Evolutionary conservation across 164 flowering plant genomes (phyloP).

Genomic region (Berberis thunbergii): DNA sequence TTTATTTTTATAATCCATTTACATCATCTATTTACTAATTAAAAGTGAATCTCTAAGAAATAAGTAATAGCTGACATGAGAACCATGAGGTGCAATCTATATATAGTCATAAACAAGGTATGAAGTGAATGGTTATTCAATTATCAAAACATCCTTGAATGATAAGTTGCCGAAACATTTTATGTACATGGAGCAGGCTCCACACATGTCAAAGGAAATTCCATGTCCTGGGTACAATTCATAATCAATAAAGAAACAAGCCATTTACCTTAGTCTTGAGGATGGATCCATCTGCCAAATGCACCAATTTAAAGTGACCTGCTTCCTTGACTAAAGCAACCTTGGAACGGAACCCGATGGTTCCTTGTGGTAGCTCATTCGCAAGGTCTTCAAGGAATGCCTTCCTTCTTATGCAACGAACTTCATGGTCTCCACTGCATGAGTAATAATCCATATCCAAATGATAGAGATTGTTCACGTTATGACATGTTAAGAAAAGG

Average conservation of each 20-base stretch:
- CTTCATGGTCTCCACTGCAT: slow-evolving; percentile 36
- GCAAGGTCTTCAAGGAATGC: slow-evolving; percentile 43
- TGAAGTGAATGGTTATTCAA: too few relatives aligned
- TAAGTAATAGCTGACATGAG: too few relatives aligned
- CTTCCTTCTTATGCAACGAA: slow-evolving; percentile 46
- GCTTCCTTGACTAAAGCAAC: slow-evolving; percentile 52
- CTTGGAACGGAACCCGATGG: slow-evolving; percentile 64
- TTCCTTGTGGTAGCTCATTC: slow-evolving; percentile 55
- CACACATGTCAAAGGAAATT: too few relatives aligned
- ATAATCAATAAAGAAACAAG: not conserved
- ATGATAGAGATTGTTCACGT: not conserved
- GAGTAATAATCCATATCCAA: not conserved
- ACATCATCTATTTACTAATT: too few relatives aligned
- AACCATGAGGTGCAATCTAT: too few relatives aligned
- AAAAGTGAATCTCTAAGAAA: too few relatives aligned
- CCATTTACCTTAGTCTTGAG: slow-evolving; percentile 50
- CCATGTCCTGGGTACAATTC: not conserved
- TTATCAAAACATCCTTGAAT: too few relatives aligned
- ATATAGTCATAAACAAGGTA: too few relatives aligned
- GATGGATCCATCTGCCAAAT: slow-evolving; percentile 62
- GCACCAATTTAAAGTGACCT: slow-evolving; percentile 42
- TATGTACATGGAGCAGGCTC: too few relatives aligned
- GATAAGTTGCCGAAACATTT: too few relatives aligned
- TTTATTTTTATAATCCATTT: too few relatives aligned
- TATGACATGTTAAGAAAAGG: too few relatives aligned